Evolutionary conservation across 2,329 filamentous ascomycete species (phyloP).

Genomic region (Talaromyces sp.): DNA sequence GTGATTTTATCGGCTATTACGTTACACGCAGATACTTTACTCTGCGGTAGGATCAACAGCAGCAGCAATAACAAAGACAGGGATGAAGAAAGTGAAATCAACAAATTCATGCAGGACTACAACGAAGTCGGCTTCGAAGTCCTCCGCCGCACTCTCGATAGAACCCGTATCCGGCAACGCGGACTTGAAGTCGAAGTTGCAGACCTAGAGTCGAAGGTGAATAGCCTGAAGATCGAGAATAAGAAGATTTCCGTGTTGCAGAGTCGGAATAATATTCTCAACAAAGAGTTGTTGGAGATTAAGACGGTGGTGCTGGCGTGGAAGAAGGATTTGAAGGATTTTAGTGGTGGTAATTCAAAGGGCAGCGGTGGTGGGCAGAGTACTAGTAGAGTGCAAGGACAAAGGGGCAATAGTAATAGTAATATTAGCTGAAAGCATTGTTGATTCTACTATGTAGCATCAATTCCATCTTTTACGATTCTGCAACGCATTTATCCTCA

Average conservation of each 20-base stretch:
- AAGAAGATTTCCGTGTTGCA: constrained; percentile 16
- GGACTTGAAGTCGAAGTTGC: constrained; percentile 18
- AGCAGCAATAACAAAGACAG: background rate
- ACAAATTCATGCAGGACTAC: constrained; percentile 17
- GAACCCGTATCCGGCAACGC: constrained; percentile 14
- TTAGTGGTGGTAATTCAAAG: background rate
- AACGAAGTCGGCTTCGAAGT: constrained; percentile 17
- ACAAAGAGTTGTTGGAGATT: constrained; percentile 18
- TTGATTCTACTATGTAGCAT: no score
- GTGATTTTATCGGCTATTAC: constrained; percentile 16
- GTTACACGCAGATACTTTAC: constrained; percentile 16
- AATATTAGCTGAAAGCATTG: background rate
- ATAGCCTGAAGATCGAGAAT: constrained; percentile 15
- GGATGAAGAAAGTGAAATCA: background rate
- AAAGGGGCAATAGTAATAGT: background rate
- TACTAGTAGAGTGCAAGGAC: background rate
- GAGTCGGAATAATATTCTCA: constrained; percentile 16
- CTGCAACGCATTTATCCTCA: no score
- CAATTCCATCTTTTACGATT: no score
- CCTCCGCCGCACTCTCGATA: constrained; percentile 14
- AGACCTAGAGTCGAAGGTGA: constrained; percentile 15
- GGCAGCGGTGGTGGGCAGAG: background rate
- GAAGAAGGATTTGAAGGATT: constrained; percentile 17
- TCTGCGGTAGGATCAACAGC: background rate
- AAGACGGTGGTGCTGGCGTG: constrained; percentile 17